Base-by-base conservation (phyloP, 2,329 filamentous ascomycete genomes). In the Nannizziopsis barbatae region DNA sequence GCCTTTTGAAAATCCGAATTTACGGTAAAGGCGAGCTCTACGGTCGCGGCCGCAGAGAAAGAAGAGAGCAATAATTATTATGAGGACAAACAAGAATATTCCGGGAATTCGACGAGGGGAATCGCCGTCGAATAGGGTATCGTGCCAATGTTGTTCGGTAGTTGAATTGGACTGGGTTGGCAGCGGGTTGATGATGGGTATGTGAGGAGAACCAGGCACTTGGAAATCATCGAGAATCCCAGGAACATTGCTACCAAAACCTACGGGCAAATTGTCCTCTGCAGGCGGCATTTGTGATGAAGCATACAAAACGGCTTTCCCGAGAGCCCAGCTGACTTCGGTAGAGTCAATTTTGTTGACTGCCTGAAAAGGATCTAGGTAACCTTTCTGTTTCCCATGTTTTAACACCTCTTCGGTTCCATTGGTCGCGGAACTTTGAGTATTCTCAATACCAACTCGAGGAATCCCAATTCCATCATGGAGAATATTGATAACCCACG, bases 381-480 rank as follows among this genome's bases (percentile, higher is more conserved):
- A 92, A 0, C 84, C 84, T 57, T 84, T 83, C 30, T 80, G 74
- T 63, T 87, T 84, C 1, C 80, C 80, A 11, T 79, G 75, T 37
- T 83, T 76, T 3, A 84, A 64, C 0, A 84, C 72, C 42, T 79
- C 80, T 54, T 86, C 83, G 1, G 86, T 88, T 8, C 79, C 76
- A 60, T 94, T 95, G 50, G 79, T 73, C 11, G 69, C 70, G 0
- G 73, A 71, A 6, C 64, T 62, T 8, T 67, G 62, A 0, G 75
- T 72, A 15, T 79, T 71, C 57, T 95, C 90, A 11, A 95, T 67
- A 0, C 86, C 87, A 5, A 92, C 74, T 44, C 89, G 78, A 4
- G 93, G 93, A 45, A 98, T 81, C 0, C 92, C 93, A 55, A 98
- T 95, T 1, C 92, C 92, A 53, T 95, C 86, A 60, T 98, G 90